Evolutionary conservation across 345 rosid species (phyloP), one percentile per base, ranked within the genome.

Genomic region (Schrenkiella parvula): DNA sequence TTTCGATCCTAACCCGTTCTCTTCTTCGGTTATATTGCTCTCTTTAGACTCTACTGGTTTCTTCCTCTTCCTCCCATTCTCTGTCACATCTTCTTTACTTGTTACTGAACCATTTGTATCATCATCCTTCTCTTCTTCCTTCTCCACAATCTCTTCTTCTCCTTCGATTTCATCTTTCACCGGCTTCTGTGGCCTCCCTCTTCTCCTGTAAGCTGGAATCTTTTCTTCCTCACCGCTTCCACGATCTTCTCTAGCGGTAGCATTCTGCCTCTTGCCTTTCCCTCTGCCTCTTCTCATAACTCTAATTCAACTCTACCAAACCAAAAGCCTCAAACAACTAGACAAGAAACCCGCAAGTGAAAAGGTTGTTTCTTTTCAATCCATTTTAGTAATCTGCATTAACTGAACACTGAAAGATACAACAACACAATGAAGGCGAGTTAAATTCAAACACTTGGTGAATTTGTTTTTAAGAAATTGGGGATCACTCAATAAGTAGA

Each of bases 131-230:
- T 55, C 41, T 26, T 66, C 73, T 48, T 71, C 81, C 31, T 76
- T 79, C 44, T 75, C 43, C 19, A 62, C 31, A 1, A 71, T 6
- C 64, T 58, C 71, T 18, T 66, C 74, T 26, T 38, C 69, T 68
- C 76, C 78, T 29, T 74, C 82, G 34, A 58, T 69, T 32, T 66
- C 81, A 59, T 81, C 81, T 75, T 84, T 80, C 81, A 77, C 41
- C 0, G 83, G 81, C 80, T 85, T 88, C 42, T 82, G 88, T 12
- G 89, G 87, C 77, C 91, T 88, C 67, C 95, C 97, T 75, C 88
- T 84, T 82, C 81, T 85, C 79, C 61, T 80, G 50, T 56, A 70
- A 41, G 81, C 76, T 2, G 88, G 88, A 63, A 82, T 39, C 39
- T 88, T 85, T 55, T 87, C 95, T 60, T 87, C 95, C 42, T 90